phyloP scores from a whole-genome alignment of 305 asterid species.

The Fraxinus xanthoxyloides region DNA sequence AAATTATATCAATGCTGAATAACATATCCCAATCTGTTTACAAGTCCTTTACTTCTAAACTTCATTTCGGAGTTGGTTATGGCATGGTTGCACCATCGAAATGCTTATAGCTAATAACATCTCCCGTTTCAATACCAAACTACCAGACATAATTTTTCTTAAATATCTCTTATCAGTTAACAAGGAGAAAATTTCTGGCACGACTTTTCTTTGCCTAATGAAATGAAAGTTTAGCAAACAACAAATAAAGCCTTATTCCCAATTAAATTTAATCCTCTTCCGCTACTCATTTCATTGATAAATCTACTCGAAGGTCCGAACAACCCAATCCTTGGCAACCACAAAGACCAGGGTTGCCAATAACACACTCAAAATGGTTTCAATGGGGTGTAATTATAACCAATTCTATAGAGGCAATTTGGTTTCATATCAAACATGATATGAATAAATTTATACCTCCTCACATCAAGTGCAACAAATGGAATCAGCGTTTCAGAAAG shows the following conservation, averaged over 20 bases:
- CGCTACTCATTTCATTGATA: background rate
- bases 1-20: background rate
- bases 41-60: background rate
- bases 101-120: background rate
- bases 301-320: background rate
- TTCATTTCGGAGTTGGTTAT: background rate
- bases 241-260: background rate
- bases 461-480: slow-evolving; percentile 98
- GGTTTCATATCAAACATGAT: background rate
- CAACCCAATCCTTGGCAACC: background rate
- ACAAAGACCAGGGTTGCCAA: background rate
- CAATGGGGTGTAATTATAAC: background rate
- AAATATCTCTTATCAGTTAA: background rate
- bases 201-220: background rate
- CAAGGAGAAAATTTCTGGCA: background rate
- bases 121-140: background rate
- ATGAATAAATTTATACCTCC: slow-evolving; percentile 58
- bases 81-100: background rate
- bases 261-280: background rate
- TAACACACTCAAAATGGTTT: background rate
- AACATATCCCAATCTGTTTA: background rate
- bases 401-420: background rate
- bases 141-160: background rate
- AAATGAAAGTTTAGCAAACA: background rate
- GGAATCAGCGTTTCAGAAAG: slow-evolving; percentile 97